Base-by-base conservation (phyloP, 225 moss, liverwort and hornwort species). In the Marchantia polymorpha region DNA sequence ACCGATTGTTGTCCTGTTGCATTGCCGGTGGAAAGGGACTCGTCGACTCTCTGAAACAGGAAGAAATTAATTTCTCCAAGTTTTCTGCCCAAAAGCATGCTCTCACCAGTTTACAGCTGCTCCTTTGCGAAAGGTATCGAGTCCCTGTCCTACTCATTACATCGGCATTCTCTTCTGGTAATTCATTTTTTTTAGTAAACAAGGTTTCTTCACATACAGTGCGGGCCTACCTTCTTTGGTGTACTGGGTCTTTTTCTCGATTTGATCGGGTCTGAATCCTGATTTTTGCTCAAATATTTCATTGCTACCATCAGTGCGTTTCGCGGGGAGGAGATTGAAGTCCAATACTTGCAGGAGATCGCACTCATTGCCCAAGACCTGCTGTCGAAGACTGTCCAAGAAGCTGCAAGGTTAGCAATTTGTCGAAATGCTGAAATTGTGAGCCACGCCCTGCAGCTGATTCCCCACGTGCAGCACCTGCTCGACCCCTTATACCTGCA, bases 1-100 rank as follows among this genome's bases (percentile, higher is more conserved):
- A 79, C 52, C 74, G 77, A 80, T 86, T 94, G 72, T 75, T 92
- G 54, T 87, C 84, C 69, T 75, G 79, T 69, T 92, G 93, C 83
- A 78, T 90, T 76, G 83, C 85, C 79, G 81, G 85, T 85, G 89
- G 75, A 47, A 88, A 88, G 74, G 85, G 79, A 30, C 58, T 81
- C 66, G 64, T 60, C 72, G 89, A 90, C 55, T 64, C 59, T 75
- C 75, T 85, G 7, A 81, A 78, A 58, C 22, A 52, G 13, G 67
- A 66, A 52, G 73, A 48, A n/a, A 55, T 73, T 4, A 47, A 39
- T 49, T 10, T 12, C 26, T 73, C 79, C 13, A 39, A 22, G 19
- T 52, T 79, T 31, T n/a, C 49, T 27, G 16, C 61, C 4, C 79
- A 79, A 53, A 87, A 82, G 72, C 73, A 52, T 20, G 84, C 87